Conservation (phyloP, 768 basidiomycete species). For the Boletales sp. region DNA sequence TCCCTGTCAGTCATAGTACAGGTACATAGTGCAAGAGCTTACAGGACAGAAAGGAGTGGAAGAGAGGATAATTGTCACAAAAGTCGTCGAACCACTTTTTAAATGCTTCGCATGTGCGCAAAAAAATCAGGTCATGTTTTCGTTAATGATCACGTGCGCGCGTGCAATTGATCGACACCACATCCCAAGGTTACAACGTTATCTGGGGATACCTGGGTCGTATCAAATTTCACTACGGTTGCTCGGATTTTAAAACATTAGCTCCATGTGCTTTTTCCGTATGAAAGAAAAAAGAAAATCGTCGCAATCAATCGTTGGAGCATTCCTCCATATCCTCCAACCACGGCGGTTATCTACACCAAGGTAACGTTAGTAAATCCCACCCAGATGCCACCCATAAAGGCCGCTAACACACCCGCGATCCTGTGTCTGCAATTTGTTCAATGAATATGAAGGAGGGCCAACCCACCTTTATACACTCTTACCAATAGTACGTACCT, state of each 20-base stretch:
- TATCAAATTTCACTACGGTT: no score
- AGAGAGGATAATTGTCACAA: neutral
- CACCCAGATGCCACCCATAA: constrained; percentile 2
- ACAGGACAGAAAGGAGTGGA: neutral
- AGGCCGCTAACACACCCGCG: constrained; percentile 10
- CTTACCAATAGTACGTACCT: no score
- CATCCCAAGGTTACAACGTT: no score
- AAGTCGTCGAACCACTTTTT: constrained; percentile 7
- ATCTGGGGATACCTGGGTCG: no score
- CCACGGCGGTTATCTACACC: constrained; percentile 1
- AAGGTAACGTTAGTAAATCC: constrained; percentile 13
- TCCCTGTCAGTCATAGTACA: neutral
- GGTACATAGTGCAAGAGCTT: neutral
- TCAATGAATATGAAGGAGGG: constrained; percentile 21
- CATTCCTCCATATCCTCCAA: constrained; percentile 1
- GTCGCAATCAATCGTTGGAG: constrained; percentile 5
- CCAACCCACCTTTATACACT: constrained; percentile 1
- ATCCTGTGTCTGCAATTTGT: constrained; percentile 18
- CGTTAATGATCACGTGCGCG: constrained; percentile 6
- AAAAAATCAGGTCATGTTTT: constrained; percentile 20
- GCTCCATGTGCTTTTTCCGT: no score
- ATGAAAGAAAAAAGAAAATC: neutral
- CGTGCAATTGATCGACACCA: no score
- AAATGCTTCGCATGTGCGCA: neutral
- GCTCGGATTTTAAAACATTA: no score